Evolutionary conservation across 768 basidiomycete genomes (phyloP), one percentile per base, ranked within the genome.

Genomic region (Lentinula aciculospora): DNA sequence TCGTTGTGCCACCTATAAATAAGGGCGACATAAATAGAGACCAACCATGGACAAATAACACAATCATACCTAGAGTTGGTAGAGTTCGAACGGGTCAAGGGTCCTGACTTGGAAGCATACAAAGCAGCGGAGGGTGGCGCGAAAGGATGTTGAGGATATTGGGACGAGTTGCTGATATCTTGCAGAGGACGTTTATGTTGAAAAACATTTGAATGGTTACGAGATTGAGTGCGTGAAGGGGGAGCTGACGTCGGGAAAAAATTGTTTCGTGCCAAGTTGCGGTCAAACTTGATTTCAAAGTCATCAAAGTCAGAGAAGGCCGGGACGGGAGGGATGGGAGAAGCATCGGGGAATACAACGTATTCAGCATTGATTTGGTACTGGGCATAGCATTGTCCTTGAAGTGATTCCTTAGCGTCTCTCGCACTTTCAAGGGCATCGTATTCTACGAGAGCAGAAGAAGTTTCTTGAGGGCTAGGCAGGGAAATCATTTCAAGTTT

Each of bases 381-480:
- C 53, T 76, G 77, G 12, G 79, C 80, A 65, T 90, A 91, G 40
- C 73, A 67, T 64, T 91, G 88, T 56, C 81, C 81, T 53, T 81
- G 75, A 59, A 91, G 75, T 36, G 75, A 70, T 17, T 81, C 80
- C 59, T 78, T 83, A 9, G 89, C 89, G 66, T 90, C 88, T 58
- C 76, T 74, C 36, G 89, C 86, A 59, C 80, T 75, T 34, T 73
- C 70, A 42, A 73, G 59, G 19, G 80, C 74, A 34, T 76, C 69
- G 63, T 88, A 89, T 66, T 88, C 83, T n/a, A 88, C 87, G 25
- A 83, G 63, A 54, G 79, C 86, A 27, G 83, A 79, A 34, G 81
- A 74, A 37, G 75, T 78, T 49, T 74, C 75, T 55, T 70, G 62
- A 31, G 69, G 62, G 6, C 72, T 71, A 37, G 66, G 67, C n/a